A percentile compares a stretch with the other conserved stretches of the same genome.
Conservation (phyloP, 495 filamentous ascomycete genomes). For the Aspergillus egyptiacus region DNA sequence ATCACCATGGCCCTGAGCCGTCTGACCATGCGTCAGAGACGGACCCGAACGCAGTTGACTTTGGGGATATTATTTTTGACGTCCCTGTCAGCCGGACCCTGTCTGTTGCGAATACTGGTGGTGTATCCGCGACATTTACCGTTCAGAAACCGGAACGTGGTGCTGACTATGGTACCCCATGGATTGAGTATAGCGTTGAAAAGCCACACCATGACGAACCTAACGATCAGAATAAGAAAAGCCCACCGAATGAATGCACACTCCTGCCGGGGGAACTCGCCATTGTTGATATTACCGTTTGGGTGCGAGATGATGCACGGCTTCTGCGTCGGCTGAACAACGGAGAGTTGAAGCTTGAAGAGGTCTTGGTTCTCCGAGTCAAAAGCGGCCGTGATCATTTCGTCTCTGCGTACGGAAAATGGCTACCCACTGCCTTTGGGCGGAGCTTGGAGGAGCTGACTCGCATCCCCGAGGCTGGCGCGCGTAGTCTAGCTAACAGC, state of each 20-base stretch:
- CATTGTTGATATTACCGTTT: conserved; percentile 57
- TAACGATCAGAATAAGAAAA: conserved; percentile 26
- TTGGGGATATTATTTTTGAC: conserved; percentile 67
- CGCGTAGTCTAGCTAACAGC: conserved; percentile 45
- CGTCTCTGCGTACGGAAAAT: conserved; percentile 68
- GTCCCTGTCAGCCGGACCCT: conserved; percentile 56
- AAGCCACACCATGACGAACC: conserved; percentile 33
- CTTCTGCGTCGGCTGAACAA: conserved; percentile 70
- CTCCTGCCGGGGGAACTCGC: conserved; percentile 79
- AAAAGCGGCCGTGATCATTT: conserved; percentile 85
- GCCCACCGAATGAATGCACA: conserved; percentile 43
- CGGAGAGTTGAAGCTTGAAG: conserved; percentile 59
- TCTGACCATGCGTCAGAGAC: conserved; percentile 22
- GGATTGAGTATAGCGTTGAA: conserved; percentile 64
- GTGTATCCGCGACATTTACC: conserved; percentile 64
- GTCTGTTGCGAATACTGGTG: conserved; percentile 87
- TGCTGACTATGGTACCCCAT: conserved; percentile 46
- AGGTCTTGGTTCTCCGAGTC: conserved; percentile 86
- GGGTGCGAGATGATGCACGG: conserved; percentile 55
- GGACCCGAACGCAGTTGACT: conserved; percentile 59
- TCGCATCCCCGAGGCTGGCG: conserved; percentile 69
- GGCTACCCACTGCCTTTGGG: conserved; percentile 79
- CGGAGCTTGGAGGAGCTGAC: conserved; percentile 78
- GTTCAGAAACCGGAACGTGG: conserved; percentile 61
- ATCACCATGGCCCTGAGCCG: conserved; percentile 42